Evolutionary conservation across 1,284 basidiomycete species (phyloP).

Genomic region (Paramarasmius palmivorus): DNA sequence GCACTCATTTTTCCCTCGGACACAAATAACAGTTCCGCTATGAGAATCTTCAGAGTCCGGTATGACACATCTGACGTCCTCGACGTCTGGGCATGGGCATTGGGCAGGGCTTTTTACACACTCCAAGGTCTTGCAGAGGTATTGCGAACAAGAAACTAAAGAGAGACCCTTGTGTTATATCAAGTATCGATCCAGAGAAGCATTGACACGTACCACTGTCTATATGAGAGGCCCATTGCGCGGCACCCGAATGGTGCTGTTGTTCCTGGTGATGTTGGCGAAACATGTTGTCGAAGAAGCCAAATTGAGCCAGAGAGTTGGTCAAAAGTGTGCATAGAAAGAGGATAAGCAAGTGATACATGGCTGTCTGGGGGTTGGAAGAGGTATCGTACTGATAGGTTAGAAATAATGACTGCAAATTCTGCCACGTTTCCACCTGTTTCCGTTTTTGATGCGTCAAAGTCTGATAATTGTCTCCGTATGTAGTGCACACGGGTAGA

Average conservation of each 20-base stretch:
- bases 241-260: constrained; percentile 41
- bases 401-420: neutral
- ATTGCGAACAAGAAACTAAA: constrained; percentile 57
- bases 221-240: constrained; percentile 63
- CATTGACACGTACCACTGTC: constrained; percentile 39
- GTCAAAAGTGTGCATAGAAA: constrained; percentile 26
- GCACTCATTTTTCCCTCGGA: constrained; percentile 55
- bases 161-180: neutral
- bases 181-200: neutral
- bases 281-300: constrained; percentile 68
- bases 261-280: constrained; percentile 54
- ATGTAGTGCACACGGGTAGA: too few species aligned
- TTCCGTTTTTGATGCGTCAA: too few species aligned
- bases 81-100: constrained; percentile 60
- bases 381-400: neutral
- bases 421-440: too few species aligned
- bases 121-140: constrained; percentile 58
- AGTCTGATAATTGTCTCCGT: too few species aligned
- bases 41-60: constrained; percentile 47
- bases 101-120: constrained; percentile 54
- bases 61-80: constrained; percentile 61
- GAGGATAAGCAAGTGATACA: constrained; percentile 18
- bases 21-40: constrained; percentile 56
- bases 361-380: constrained; percentile 5
- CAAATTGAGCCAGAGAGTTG: constrained; percentile 51